Conservation (phyloP, 2,329 filamentous ascomycete genomes). For the Xylariaceae sp. region DNA sequence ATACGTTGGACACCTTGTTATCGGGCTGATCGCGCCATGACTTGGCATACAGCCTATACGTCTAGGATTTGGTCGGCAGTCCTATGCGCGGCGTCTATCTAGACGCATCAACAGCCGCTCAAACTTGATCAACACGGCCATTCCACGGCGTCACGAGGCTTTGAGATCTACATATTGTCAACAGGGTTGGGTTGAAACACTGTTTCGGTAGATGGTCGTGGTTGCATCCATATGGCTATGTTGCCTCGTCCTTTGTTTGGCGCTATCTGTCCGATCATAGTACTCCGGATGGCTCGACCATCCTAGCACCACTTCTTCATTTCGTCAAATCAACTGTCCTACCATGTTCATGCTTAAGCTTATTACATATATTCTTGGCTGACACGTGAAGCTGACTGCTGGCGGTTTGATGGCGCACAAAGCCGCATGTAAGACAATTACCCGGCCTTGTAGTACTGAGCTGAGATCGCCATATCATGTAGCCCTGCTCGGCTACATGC, state of each 20-base stretch:
- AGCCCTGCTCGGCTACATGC: conserved; percentile 26
- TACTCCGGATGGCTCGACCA: neutral
- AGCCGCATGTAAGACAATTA: conserved; percentile 30
- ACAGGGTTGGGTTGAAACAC: neutral
- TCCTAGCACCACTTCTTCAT: neutral
- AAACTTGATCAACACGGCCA: conserved; percentile 16
- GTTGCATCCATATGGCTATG: neutral
- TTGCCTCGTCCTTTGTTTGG: conserved; percentile 10
- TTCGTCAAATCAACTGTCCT: neutral
- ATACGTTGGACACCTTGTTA: conserved; percentile 8
- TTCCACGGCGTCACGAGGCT: conserved; percentile 17
- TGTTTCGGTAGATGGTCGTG: conserved; percentile 22
- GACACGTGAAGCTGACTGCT: neutral
- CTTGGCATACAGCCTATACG: conserved; percentile 40
- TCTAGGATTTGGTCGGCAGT: conserved; percentile 23
- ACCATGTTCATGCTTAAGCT: neutral
- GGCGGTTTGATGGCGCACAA: conserved; percentile 8
- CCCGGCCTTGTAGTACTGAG: conserved; percentile 28
- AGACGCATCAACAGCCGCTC: conserved; percentile 29
- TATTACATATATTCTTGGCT: conserved; percentile 10
- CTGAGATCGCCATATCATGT: conserved; percentile 26
- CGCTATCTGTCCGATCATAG: neutral
- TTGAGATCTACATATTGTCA: neutral
- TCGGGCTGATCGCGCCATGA: conserved; percentile 18
- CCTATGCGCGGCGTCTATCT: conserved; percentile 36